These are phyloP conservation scores for Dissophora globulifera DNA, from an alignment of 192 early-diverging fungal species.

Conservation along the genomic window DNA sequence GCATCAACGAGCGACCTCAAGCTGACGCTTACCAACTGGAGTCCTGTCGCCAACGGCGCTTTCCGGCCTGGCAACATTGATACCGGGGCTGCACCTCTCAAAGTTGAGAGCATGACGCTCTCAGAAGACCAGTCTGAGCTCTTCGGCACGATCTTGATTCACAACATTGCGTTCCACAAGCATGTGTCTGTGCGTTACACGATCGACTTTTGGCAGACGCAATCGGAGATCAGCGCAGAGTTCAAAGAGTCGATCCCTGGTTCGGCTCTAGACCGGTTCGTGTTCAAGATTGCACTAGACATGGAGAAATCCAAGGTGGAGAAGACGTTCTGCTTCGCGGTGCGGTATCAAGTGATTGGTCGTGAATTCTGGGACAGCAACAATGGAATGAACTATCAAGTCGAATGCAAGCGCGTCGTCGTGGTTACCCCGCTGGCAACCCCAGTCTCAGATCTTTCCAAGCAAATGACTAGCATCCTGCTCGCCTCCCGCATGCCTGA, in stretches of 20 bases:
- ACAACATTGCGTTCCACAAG: conserved; percentile 91
- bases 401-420: conserved; percentile 56
- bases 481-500: conserved; percentile 17
- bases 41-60: conserved; percentile 19
- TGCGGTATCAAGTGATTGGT: conserved; percentile 76
- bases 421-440: conserved; percentile 1
- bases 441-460: conserved; percentile 12
- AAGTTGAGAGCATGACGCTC: conserved; percentile 65
- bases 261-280: conserved; percentile 77
- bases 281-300: conserved; percentile 66
- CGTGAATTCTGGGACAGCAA: conserved; percentile 96
- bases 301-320: conserved; percentile 52
- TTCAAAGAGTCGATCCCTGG: conserved; percentile 68
- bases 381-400: conserved; percentile 83
- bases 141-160: conserved; percentile 76
- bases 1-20: conserved; percentile 36
- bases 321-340: conserved; percentile 68
- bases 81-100: conserved; percentile 56
- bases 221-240: conserved; percentile 69
- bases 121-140: conserved; percentile 65
- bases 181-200: conserved; percentile 83
- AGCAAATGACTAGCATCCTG: conserved; percentile 34
- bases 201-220: conserved; percentile 83
- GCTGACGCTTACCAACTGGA: conserved; percentile 55
- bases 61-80: conserved; percentile 40